Evolutionary conservation across 257 asterid genomes (phyloP).

Genomic region (Penstemon barbatus): DNA sequence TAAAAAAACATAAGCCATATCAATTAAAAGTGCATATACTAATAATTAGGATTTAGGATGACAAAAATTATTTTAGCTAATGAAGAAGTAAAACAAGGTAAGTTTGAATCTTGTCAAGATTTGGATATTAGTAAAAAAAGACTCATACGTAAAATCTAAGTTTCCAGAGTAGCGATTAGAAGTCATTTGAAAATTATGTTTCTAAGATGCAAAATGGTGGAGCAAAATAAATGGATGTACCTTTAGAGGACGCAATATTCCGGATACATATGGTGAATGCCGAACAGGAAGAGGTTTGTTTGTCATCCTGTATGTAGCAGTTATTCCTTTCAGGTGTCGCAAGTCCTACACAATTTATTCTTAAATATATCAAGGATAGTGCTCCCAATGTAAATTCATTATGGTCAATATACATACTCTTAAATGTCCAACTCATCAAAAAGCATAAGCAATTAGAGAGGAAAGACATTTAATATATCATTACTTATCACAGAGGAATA

Average conservation of each 20-base stretch:
- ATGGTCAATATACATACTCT: slow-evolving; percentile 19
- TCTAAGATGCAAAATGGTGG: slow-evolving; percentile 19
- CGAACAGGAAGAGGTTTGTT: slow-evolving; percentile 95
- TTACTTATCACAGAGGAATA: too few relatives aligned
- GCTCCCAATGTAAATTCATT: slow-evolving; percentile 19
- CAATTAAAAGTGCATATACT: too few relatives aligned
- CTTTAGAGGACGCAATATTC: slow-evolving; percentile 85
- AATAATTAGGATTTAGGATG: too few relatives aligned
- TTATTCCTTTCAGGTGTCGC: slow-evolving; percentile 89
- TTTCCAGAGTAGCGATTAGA: slow-evolving; percentile 19
- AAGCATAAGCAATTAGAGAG: too few relatives aligned
- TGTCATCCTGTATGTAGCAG: slow-evolving; percentile 96
- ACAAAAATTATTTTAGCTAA: too few relatives aligned
- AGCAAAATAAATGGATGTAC: slow-evolving; percentile 38
- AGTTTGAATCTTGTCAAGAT: neutral
- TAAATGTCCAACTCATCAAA: too few relatives aligned
- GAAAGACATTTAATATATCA: too few relatives aligned
- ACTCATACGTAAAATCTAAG: neutral
- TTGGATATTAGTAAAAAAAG: neutral
- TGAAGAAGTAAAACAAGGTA: too few relatives aligned
- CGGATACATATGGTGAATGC: slow-evolving; percentile 88
- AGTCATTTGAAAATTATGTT: slow-evolving; percentile 4
- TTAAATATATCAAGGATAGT: slow-evolving; percentile 17
- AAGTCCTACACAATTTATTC: slow-evolving; percentile 61
- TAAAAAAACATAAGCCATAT: too few relatives aligned